A percentile compares a stretch with the other conserved stretches of the same genome.
Evolutionary conservation across 2,329 filamentous ascomycete species (phyloP).

Genomic region (Clonostachys rhizophaga): DNA sequence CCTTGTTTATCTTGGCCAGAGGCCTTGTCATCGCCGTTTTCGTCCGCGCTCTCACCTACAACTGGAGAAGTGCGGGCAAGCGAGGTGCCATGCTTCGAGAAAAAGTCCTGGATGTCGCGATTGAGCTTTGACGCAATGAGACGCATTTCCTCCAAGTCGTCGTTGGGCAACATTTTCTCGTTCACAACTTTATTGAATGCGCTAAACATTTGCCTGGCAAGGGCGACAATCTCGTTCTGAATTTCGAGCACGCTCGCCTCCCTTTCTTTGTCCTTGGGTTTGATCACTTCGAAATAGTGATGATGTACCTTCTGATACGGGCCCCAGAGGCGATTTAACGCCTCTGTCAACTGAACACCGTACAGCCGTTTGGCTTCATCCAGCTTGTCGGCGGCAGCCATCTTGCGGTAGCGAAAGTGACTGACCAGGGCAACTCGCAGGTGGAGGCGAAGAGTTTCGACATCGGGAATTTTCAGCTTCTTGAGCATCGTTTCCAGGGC

Average conservation of each 20-base stretch:
- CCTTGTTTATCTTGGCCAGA: slow-evolving; percentile 4
- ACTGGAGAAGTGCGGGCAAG: too few relatives aligned
- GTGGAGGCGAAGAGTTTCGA: slow-evolving; percentile 47
- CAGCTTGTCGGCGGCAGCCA: slow-evolving; percentile 20
- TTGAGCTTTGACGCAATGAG: slow-evolving; percentile 26
- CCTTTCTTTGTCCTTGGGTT: slow-evolving; percentile 12
- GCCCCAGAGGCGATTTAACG: slow-evolving; percentile 45
- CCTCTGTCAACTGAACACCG: slow-evolving; percentile 43
- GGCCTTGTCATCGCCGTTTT: slow-evolving; percentile 5
- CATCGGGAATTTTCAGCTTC: slow-evolving; percentile 37
- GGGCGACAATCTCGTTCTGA: slow-evolving; percentile 30
- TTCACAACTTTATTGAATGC: slow-evolving; percentile 36
- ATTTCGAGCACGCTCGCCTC: slow-evolving; percentile 20
- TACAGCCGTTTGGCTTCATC: slow-evolving; percentile 32
- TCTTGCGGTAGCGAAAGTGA: slow-evolving; percentile 29
- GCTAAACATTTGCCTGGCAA: slow-evolving; percentile 39
- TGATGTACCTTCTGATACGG: slow-evolving; percentile 35
- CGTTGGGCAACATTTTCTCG: slow-evolving; percentile 29
- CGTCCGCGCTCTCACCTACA: slow-evolving; percentile 5
- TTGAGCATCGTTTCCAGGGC: slow-evolving; percentile 61
- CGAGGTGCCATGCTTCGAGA: slow-evolving; percentile 13
- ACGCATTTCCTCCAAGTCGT: slow-evolving; percentile 23
- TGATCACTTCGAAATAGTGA: slow-evolving; percentile 21
- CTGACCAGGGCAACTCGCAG: slow-evolving; percentile 48
- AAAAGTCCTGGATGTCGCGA: slow-evolving; percentile 28